These are phyloP conservation scores for Suhomyces guaymorum DNA, from an alignment of 1,139 yeast genomes.

Conservation along the genomic window DNA sequence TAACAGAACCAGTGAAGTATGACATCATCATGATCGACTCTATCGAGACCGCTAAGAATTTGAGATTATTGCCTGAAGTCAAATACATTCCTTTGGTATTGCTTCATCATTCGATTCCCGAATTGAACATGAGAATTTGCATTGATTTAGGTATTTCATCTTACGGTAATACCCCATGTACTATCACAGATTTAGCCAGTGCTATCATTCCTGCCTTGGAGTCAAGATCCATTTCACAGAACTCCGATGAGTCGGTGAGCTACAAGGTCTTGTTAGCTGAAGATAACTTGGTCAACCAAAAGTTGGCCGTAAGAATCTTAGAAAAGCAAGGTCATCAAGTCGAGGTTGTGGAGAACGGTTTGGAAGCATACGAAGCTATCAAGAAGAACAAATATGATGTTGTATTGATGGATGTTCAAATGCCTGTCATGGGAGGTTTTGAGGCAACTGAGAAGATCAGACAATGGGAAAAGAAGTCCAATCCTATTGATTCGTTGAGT, in stretches of 20 bases:
- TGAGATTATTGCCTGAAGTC: conserved; percentile 69
- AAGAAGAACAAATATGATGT: conserved; percentile 69
- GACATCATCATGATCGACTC: conserved; percentile 84
- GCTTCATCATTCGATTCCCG: conserved; percentile 74
- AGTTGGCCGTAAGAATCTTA: conserved; percentile 76
- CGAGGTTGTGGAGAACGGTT: conserved; percentile 82
- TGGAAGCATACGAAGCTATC: conserved; percentile 79
- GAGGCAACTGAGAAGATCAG: conserved; percentile 85
- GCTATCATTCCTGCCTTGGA: conserved; percentile 84
- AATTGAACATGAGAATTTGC: conserved; percentile 77
- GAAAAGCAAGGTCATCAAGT: conserved; percentile 83
- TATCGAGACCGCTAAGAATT: conserved; percentile 67
- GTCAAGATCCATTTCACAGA: conserved; percentile 75
- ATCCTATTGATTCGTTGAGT: conserved; percentile 66
- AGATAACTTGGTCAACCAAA: conserved; percentile 84
- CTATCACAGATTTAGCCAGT: conserved; percentile 77
- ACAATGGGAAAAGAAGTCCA: conserved; percentile 82
- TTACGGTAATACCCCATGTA: conserved; percentile 85
- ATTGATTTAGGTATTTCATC: conserved; percentile 85
- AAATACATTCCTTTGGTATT: conserved; percentile 81
- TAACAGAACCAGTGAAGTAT: conserved; percentile 60
- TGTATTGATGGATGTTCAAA: conserved; percentile 89
- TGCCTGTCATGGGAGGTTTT: conserved; percentile 95
- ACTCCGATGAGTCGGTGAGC: conserved; percentile 75
- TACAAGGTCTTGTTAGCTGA: conserved; percentile 80